phyloP scores from a whole-genome alignment of 1,284 basidiomycete genomes.

The Sporisorium scitamineum region DNA sequence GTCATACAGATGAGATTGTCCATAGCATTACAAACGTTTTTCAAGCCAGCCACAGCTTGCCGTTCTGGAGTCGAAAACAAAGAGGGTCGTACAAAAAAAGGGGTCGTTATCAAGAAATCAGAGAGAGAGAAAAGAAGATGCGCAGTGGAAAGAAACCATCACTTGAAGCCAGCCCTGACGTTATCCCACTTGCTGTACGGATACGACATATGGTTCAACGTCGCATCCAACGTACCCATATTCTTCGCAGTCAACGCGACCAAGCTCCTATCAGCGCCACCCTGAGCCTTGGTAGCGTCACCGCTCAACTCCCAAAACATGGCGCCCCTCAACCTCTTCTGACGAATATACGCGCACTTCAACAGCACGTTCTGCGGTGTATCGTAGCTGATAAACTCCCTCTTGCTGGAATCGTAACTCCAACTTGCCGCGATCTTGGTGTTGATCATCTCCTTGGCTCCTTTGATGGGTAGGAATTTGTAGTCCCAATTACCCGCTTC shows the following conservation, averaged over 20 bases:
- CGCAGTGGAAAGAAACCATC: not conserved
- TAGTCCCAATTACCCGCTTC: slow-evolving; percentile 76
- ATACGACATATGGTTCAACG: slow-evolving; percentile 77
- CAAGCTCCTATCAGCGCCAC: slow-evolving; percentile 49
- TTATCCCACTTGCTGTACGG: slow-evolving; percentile 71
- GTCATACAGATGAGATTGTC: slow-evolving; percentile 16
- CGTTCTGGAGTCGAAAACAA: not conserved
- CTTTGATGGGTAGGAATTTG: slow-evolving; percentile 79
- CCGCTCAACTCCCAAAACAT: slow-evolving; percentile 75
- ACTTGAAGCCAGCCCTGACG: slow-evolving; percentile 43
- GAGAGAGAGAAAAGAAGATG: not conserved
- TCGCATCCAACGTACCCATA: slow-evolving; percentile 71
- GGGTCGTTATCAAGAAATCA: slow-evolving; percentile 1
- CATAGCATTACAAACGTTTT: slow-evolving; percentile 8
- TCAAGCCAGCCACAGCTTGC: not conserved
- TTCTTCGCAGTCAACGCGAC: slow-evolving; percentile 37
- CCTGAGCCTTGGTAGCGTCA: slow-evolving; percentile 56
- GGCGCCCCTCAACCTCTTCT: slow-evolving; percentile 79
- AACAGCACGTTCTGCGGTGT: slow-evolving; percentile 76
- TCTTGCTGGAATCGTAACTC: slow-evolving; percentile 77
- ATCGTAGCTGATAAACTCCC: slow-evolving; percentile 85
- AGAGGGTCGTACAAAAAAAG: not conserved
- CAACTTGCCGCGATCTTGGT: slow-evolving; percentile 78
- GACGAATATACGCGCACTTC: slow-evolving; percentile 82
- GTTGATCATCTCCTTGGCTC: slow-evolving; percentile 78